A percentile compares a stretch with the other conserved stretches of the same genome.
These are phyloP conservation scores for Epichloe scottii DNA, from an alignment of 2,329 filamentous ascomycete species.

Conservation along the genomic window DNA sequence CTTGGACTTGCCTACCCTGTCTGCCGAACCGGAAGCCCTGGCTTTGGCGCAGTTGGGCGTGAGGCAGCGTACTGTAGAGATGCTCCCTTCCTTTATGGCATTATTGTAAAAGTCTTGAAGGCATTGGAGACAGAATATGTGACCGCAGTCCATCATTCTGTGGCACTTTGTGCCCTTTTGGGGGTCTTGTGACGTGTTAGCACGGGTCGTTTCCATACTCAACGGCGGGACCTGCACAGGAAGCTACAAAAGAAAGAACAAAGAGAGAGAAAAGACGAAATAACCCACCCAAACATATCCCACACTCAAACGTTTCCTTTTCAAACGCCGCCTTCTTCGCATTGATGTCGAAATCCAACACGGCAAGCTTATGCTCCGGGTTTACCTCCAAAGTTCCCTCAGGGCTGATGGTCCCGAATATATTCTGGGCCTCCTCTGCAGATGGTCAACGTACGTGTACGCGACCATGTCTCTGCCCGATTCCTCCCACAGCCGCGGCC, in stretches of 20 bases:
- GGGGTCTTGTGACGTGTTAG: constrained; percentile 44
- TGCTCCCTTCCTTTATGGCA: constrained; percentile 74
- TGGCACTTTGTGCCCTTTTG: constrained; percentile 81
- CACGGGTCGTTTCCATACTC: not conserved
- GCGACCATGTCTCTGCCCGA: constrained; percentile 45
- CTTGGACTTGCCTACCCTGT: constrained; percentile 43
- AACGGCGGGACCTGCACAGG: no score
- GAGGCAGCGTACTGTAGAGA: constrained; percentile 68
- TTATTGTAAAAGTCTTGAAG: constrained; percentile 82
- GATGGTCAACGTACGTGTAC: constrained; percentile 51
- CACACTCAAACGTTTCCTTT: constrained; percentile 75
- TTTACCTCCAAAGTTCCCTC: constrained; percentile 38
- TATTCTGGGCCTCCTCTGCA: constrained; percentile 46
- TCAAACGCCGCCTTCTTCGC: constrained; percentile 67
- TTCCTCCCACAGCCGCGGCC: constrained; percentile 47
- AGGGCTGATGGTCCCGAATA: constrained; percentile 43
- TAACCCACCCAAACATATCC: constrained; percentile 57
- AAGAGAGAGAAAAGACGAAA: not conserved
- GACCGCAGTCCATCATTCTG: constrained; percentile 67
- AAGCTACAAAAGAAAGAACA: not conserved
- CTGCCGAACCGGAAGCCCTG: constrained; percentile 20
- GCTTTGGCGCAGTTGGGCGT: constrained; percentile 66
- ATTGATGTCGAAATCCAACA: constrained; percentile 68
- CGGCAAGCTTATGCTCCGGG: constrained; percentile 49
- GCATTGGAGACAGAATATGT: constrained; percentile 86